These are phyloP conservation scores for Corinectria fuckeliana DNA, from an alignment of 2,329 filamentous ascomycete genomes.

Conservation along the genomic window DNA sequence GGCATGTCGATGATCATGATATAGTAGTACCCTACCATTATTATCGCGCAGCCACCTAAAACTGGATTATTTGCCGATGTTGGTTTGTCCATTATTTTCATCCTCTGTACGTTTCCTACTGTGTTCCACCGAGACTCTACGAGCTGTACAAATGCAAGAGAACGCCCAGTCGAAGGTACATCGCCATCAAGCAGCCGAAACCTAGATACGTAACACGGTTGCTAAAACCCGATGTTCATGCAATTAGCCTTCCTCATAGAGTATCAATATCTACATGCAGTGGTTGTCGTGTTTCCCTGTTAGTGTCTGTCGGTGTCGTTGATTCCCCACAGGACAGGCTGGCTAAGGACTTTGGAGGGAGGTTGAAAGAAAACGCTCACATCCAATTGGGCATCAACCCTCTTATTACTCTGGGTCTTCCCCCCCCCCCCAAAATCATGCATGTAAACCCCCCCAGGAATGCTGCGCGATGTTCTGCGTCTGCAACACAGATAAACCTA, in stretches of 20 bases:
- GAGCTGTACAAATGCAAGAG: not conserved
- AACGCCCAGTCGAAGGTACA: too few relatives aligned
- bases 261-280: not conserved
- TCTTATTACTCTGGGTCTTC: not conserved
- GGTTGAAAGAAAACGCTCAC: not conserved
- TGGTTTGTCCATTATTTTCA: not conserved
- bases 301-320: not conserved
- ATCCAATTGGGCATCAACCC: conserved; percentile 13
- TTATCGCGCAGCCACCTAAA: not conserved
- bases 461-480: conserved; percentile 10
- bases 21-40: not conserved
- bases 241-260: not conserved
- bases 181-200: too few relatives aligned
- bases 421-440: not conserved
- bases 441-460: not conserved
- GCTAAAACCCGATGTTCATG: too few relatives aligned
- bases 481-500: too few relatives aligned
- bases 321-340: not conserved
- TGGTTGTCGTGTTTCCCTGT: not conserved
- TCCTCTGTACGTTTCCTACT: too few relatives aligned
- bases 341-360: not conserved
- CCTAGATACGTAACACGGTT: too few relatives aligned
- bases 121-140: not conserved
- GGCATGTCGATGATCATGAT: not conserved
- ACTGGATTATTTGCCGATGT: not conserved